Percentiles rank a stretch among this genome's conserved stretches.
Conservation (phyloP, 2,329 filamentous ascomycete genomes). For the Aspergillus fischeri region DNA sequence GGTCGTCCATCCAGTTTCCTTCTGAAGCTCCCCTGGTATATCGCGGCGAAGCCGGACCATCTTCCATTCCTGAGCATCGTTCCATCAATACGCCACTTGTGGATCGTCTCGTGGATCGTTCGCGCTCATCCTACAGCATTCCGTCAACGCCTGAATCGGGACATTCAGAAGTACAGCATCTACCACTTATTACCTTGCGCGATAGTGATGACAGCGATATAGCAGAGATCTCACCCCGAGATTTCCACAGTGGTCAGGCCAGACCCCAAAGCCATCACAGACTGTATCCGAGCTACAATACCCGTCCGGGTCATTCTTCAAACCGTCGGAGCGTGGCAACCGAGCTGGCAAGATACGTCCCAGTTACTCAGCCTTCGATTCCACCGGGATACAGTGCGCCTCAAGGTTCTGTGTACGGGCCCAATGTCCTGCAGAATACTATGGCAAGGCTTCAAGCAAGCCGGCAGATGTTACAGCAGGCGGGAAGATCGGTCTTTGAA, state of each 20-base stretch:
- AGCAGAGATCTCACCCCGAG: slow-evolving; percentile 25
- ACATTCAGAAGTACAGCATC: background rate
- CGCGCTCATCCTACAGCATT: background rate
- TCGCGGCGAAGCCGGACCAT: background rate
- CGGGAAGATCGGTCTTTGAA: slow-evolving; percentile 7
- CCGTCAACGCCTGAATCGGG: background rate
- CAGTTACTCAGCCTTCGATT: background rate
- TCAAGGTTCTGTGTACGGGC: slow-evolving; percentile 9
- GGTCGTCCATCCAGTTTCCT: slow-evolving; percentile 2
- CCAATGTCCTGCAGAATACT: slow-evolving; percentile 15
- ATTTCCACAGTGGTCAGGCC: slow-evolving; percentile 14
- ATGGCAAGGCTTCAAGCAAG: slow-evolving; percentile 16
- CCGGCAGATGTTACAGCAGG: slow-evolving; percentile 10
- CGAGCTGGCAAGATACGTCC: background rate
- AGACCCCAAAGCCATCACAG: background rate
- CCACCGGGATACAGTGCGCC: background rate
- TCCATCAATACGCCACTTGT: background rate
- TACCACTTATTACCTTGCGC: background rate
- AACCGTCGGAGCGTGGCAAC: background rate
- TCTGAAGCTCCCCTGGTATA: background rate
- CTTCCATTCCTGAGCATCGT: background rate
- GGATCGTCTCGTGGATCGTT: background rate
- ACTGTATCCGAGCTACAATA: background rate
- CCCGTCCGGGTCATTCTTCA: background rate
- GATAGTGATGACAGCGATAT: slow-evolving; percentile 32